Evolutionary conservation across 306 rosid species (phyloP), one percentile per base, ranked within the genome.

Genomic region (peach (Prunus persica)): DNA sequence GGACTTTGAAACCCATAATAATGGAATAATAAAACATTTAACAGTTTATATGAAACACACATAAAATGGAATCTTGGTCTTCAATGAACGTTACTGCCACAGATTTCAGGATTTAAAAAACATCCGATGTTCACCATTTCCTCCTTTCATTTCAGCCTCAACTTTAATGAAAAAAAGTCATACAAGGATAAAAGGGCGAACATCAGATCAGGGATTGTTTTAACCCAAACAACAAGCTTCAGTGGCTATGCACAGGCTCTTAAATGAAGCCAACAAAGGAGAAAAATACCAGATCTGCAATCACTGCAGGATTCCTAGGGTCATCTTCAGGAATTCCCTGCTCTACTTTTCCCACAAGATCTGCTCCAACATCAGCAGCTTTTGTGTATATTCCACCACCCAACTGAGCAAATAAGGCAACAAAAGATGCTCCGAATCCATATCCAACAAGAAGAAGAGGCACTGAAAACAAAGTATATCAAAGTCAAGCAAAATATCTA

Each of bases 241-340:
- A 46, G 52, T 28, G 8, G 18, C 19, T 51, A 30, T 19, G 50
- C 34, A 30, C 7, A 52, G 45, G n/a, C 34, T 25, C 22, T 71
- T 54, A 72, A 51, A 66, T 69, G 78, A 73, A 34, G 72, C 41
- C 78, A 55, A 38, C 43, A 19, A 79, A 67, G 73, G 66, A 77
- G 76, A 55, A 46, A 73, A 56, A 79, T 93, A 92, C 98, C 98
- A 95, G 90, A 76, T 95, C 98, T 70, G 98, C 98, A 87, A 95
- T 95, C 70, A 95, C 98, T 63, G 98, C 98, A 78, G 98, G 98
- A 81, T 95, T 95, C 78, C 98, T 88, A 32, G 98, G 98, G 76
- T 95, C 98, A 83, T 95, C 98, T 87, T 95, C 98, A 49, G 98
- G 98, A 85, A 95, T 95, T 74, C 98, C 98, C 86, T 92, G 97